Evolutionary conservation across 192 early-diverging fungal genomes (phyloP).

Genomic region (Diversispora epigaea): DNA sequence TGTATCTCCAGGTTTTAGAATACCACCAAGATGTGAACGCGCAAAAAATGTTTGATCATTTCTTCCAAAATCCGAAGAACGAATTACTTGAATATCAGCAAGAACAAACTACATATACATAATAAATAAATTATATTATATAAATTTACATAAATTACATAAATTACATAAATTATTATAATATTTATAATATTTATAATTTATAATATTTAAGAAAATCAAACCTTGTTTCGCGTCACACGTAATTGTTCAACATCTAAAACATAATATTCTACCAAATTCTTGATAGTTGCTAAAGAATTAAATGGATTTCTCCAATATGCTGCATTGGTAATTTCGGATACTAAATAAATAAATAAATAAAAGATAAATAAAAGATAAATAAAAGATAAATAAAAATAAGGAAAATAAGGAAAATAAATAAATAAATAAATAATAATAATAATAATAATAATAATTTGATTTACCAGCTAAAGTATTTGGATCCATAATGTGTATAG

Average conservation of each 20-base stretch:
- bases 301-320: constrained; percentile 88
- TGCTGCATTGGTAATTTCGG: constrained; percentile 69
- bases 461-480: constrained; percentile 62
- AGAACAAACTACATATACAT: constrained; percentile 53
- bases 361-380: neutral
- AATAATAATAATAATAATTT: no score
- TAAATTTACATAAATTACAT: no score
- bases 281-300: constrained; percentile 72
- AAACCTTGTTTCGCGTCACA: constrained; percentile 61
- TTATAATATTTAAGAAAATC: neutral
- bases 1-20: constrained; percentile 90
- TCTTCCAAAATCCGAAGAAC: constrained; percentile 71
- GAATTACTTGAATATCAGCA: constrained; percentile 86
- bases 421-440: neutral
- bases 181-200: neutral
- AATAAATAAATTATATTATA: no score
- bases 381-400: neutral
- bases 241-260: constrained; percentile 88
- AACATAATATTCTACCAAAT: constrained; percentile 92
- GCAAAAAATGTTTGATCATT: constrained; percentile 86
- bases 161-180: neutral
- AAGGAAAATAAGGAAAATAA: neutral
- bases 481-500: constrained; percentile 82
- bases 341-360: constrained; percentile 37
- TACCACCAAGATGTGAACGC: constrained; percentile 88